Percentiles rank a stretch among this genome's conserved stretches.
phyloP scores from a whole-genome alignment of 2,329 filamentous ascomycete species.

The Aaosphaeria arxii region DNA sequence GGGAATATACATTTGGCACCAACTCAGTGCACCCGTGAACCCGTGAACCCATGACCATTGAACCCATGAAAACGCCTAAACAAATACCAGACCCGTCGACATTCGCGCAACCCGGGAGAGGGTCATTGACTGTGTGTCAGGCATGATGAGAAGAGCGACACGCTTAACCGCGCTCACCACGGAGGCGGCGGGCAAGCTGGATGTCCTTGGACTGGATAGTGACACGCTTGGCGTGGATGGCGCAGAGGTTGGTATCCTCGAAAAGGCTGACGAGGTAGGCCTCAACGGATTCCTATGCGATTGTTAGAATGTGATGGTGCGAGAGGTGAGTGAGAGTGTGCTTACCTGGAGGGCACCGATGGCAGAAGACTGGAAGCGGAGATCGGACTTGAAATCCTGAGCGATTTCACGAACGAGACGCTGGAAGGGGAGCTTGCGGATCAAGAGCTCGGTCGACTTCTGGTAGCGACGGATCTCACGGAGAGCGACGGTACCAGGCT shows the following conservation, averaged over 20 bases:
- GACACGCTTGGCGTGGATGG: conserved; percentile 93
- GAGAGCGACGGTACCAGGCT: conserved; percentile 71
- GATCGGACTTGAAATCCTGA: conserved; percentile 60
- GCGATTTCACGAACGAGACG: conserved; percentile 78
- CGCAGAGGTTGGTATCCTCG: conserved; percentile 92
- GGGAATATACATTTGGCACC: conserved; percentile 32
- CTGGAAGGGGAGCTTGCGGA: conserved; percentile 77
- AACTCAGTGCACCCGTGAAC: conserved; percentile 33
- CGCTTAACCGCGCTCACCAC: conserved; percentile 53
- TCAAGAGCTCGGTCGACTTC: conserved; percentile 80
- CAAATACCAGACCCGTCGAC: conserved; percentile 20
- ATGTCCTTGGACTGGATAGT: conserved; percentile 99
- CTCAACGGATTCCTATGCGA: conserved; percentile 72
- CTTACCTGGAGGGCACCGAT: conserved; percentile 74
- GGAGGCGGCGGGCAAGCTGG: conserved; percentile 69
- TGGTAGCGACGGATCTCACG: conserved; percentile 92
- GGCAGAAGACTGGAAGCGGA: conserved; percentile 95
- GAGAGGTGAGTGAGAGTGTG: too few species aligned
- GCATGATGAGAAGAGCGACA: conserved; percentile 7
- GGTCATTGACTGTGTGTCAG: not conserved
- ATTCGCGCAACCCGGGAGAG: not conserved
- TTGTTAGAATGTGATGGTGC: too few species aligned
- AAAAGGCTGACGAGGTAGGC: conserved; percentile 96
- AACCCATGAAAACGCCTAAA: conserved; percentile 32
- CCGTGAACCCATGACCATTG: conserved; percentile 32